Conservation (phyloP, 805 yeast species). For the Starmerella khaoyaiensis region DNA sequence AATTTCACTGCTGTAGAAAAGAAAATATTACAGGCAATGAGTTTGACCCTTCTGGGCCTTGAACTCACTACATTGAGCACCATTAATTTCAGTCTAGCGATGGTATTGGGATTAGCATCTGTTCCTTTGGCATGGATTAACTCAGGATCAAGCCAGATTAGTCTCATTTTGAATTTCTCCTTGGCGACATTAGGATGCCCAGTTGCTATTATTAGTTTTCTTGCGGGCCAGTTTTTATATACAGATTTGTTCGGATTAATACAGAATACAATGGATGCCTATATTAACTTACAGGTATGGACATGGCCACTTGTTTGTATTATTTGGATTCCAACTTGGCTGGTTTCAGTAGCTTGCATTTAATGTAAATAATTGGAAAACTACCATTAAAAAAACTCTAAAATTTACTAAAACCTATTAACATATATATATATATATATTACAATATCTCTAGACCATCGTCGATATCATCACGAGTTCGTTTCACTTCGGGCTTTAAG, state of each 20-base stretch:
- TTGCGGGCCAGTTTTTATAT: constrained; percentile 25
- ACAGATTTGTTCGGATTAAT: constrained; percentile 33
- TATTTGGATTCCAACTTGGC: constrained; percentile 82
- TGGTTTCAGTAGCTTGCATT: constrained; percentile 21
- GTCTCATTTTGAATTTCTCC: constrained; percentile 16
- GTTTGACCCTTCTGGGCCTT: constrained; percentile 53
- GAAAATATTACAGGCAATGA: constrained; percentile 30
- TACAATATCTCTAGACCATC: constrained; percentile 2
- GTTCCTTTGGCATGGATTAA: constrained; percentile 60
- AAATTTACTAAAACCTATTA: background rate
- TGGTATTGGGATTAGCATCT: constrained; percentile 53
- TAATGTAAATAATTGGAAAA: background rate
- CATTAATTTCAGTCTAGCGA: constrained; percentile 72
- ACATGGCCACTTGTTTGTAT: constrained; percentile 64
- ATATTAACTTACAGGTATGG: constrained; percentile 65
- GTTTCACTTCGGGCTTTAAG: constrained; percentile 17
- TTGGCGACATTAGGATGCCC: constrained; percentile 35
- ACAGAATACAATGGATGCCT: constrained; percentile 44
- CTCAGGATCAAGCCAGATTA: constrained; percentile 20
- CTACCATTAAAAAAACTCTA: background rate
- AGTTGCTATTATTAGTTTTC: constrained; percentile 29
- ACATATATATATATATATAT: background rate
- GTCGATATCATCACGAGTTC: constrained; percentile 13
- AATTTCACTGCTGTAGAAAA: background rate
- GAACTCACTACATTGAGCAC: constrained; percentile 61